Percentiles rank a stretch among this genome's conserved stretches.
phyloP scores from a whole-genome alignment of 169 alveolate species.

The Plasmodium fragile region DNA sequence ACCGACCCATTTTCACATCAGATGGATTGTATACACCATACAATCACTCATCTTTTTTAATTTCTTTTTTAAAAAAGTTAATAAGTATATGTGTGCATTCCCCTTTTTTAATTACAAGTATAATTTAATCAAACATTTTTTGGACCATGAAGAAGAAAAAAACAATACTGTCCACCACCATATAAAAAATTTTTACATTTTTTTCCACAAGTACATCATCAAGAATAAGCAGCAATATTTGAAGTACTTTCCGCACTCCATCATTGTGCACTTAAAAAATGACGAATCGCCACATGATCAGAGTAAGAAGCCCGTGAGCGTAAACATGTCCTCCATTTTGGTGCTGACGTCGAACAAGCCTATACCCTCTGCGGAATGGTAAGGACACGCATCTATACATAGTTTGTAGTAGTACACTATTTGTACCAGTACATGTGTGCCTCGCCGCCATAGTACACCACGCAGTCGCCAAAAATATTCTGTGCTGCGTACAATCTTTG shows the following conservation, averaged over 20 bases:
- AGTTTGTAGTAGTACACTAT: background rate
- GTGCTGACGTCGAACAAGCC: constrained; percentile 57
- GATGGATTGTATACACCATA: constrained; percentile 70
- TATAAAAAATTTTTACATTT: constrained; percentile 26
- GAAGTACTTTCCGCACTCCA: constrained; percentile 44
- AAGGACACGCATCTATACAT: background rate
- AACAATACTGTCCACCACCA: background rate
- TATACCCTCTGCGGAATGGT: background rate
- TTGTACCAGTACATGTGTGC: background rate
- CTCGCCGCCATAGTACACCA: background rate
- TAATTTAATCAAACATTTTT: constrained; percentile 14
- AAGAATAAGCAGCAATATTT: constrained; percentile 49
- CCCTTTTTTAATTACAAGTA: constrained; percentile 75
- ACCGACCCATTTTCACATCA: constrained; percentile 46
- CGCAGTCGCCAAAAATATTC: background rate
- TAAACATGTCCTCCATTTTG: constrained; percentile 39
- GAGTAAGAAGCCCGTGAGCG: background rate
- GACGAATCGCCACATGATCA: background rate
- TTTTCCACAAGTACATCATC: constrained; percentile 58
- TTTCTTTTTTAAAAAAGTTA: constrained; percentile 61
- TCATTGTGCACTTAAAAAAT: constrained; percentile 27
- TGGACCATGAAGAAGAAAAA: background rate
- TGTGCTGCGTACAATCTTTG: background rate
- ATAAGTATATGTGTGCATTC: constrained; percentile 70
- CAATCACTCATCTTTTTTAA: constrained; percentile 59